Evolutionary conservation across 139 green algal genomes (phyloP).

Genomic region (Chlorokybus atmophyticus): DNA sequence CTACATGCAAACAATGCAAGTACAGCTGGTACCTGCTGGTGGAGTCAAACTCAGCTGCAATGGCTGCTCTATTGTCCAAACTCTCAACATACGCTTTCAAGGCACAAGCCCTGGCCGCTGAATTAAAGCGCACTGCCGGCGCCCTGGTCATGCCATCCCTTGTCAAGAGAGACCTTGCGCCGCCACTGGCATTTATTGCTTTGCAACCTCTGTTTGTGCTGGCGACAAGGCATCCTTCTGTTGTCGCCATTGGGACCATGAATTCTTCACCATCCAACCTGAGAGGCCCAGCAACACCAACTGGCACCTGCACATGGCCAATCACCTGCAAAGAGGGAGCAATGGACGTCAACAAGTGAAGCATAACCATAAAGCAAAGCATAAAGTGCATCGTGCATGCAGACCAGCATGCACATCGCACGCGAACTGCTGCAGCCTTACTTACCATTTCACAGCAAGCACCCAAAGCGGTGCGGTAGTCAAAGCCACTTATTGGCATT

Average conservation of each 20-base stretch:
- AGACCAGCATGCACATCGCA: not conserved
- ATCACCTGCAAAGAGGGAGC: too few species aligned
- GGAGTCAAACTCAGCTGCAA: slow-evolving; percentile 20
- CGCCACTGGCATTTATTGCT: slow-evolving; percentile 13
- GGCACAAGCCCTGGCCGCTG: slow-evolving; percentile 2
- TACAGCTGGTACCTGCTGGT: slow-evolving; percentile 26
- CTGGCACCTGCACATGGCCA: slow-evolving; percentile 19
- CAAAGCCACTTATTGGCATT: slow-evolving; percentile 10
- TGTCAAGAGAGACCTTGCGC: slow-evolving; percentile 7
- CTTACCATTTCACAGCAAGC: slow-evolving; percentile 29
- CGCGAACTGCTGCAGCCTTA: not conserved
- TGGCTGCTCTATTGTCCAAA: slow-evolving; percentile 5
- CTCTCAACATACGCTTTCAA: slow-evolving; percentile 20
- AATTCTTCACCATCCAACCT: slow-evolving; percentile 22
- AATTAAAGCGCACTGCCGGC: slow-evolving; percentile 17
- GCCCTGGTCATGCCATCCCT: slow-evolving; percentile 27
- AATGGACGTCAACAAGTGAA: too few species aligned
- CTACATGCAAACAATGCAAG: too few species aligned
- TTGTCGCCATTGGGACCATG: slow-evolving; percentile 25
- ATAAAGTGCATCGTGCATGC: too few species aligned
- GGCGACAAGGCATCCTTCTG: slow-evolving; percentile 24
- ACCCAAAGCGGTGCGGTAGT: slow-evolving; percentile 15
- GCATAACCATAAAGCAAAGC: too few species aligned
- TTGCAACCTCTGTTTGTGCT: slow-evolving; percentile 28
- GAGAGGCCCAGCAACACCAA: slow-evolving; percentile 25